Evolutionary conservation across 352 stramenopile species (phyloP).

Genomic region (Elongisporangium undulatum): DNA sequence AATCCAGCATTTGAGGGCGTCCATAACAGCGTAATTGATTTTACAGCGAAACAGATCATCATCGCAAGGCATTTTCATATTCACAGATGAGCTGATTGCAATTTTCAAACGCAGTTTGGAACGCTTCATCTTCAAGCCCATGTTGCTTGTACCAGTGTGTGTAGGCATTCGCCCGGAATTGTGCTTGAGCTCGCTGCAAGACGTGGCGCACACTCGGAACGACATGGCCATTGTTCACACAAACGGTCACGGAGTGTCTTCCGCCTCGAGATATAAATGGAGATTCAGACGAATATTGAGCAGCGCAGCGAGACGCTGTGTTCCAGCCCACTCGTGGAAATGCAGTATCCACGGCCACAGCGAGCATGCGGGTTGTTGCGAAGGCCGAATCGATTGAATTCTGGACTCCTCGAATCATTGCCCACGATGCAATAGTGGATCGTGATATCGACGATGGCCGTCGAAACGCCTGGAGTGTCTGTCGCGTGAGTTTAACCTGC

Average conservation of each 20-base stretch:
- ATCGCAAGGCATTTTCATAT: conserved; percentile 34
- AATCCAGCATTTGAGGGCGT: conserved; percentile 16
- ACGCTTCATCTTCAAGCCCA: conserved; percentile 45
- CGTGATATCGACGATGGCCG: background rate
- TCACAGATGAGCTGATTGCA: conserved; percentile 28
- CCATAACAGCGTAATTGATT: background rate
- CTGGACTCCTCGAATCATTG: conserved; percentile 20
- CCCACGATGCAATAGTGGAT: conserved; percentile 16
- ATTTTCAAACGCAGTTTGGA: conserved; percentile 36
- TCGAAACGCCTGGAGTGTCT: background rate
- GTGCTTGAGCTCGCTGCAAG: conserved; percentile 35
- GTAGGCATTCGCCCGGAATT: conserved; percentile 44
- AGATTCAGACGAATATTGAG: conserved; percentile 11
- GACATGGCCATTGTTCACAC: conserved; percentile 51
- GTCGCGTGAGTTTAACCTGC: background rate
- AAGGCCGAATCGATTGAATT: background rate
- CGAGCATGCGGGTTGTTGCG: background rate
- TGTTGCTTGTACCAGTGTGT: conserved; percentile 62
- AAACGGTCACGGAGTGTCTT: conserved; percentile 25
- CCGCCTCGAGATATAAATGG: conserved; percentile 12
- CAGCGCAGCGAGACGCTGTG: conserved; percentile 6
- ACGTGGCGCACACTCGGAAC: conserved; percentile 28
- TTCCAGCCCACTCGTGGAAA: conserved; percentile 21
- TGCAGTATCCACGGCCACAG: conserved; percentile 9
- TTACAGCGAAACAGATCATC: conserved; percentile 8